These are phyloP conservation scores for Eremochloa ophiuroides DNA, from an alignment of 176 grass and related monocot genomes.

Conservation along the genomic window DNA sequence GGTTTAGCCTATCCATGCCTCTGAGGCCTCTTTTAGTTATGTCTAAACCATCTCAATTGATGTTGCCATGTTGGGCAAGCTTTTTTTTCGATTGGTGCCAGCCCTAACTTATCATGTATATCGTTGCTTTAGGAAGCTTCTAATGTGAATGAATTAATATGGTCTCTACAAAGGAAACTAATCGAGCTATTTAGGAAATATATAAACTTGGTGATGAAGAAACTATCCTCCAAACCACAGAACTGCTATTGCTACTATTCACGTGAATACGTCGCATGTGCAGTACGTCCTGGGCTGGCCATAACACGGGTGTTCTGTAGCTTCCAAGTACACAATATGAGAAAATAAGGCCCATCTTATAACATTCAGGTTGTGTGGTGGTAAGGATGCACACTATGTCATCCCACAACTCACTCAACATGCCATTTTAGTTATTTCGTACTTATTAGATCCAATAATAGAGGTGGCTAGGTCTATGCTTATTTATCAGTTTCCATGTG, in stretches of 20 bases:
- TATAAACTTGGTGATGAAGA: not conserved
- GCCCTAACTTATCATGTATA: not conserved
- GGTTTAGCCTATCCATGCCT: not conserved
- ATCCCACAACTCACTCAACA: not conserved
- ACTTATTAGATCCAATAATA: not conserved
- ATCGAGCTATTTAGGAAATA: not conserved
- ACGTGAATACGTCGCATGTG: not conserved
- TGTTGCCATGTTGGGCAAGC: not conserved
- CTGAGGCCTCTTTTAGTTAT: not conserved
- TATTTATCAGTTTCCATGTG: not conserved
- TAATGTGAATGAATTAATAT: not conserved
- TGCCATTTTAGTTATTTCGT: constrained; percentile 10
- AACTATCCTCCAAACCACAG: not conserved
- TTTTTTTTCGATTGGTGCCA: not conserved
- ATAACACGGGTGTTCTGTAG: not conserved
- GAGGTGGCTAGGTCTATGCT: not conserved
- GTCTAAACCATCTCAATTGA: not conserved
- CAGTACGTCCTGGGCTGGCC: not conserved
- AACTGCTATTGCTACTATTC: not conserved
- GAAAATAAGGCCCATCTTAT: not conserved
- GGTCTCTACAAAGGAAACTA: not conserved
- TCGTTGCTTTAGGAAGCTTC: not conserved
- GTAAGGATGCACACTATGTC: not conserved
- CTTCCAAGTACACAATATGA: not conserved
- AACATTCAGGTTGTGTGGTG: not conserved